phyloP scores from a whole-genome alignment of 225 moss, liverwort and hornwort species.

The Neckera pumila region DNA sequence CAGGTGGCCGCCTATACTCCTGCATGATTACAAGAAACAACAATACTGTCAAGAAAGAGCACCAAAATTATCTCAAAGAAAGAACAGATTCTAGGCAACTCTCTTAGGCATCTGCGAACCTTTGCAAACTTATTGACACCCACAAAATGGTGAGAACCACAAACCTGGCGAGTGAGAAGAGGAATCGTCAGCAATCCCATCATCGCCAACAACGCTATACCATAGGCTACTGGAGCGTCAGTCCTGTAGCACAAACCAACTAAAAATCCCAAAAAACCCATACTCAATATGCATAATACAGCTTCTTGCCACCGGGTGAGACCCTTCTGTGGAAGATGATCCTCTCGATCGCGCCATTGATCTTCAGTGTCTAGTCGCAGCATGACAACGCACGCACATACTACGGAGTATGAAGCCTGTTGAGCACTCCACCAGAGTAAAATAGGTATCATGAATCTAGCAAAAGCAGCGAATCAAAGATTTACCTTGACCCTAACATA shows the following conservation, averaged over 20 bases:
- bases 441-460: background rate
- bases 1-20: slow-evolving; percentile 70
- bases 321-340: slow-evolving; percentile 22
- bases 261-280: slow-evolving; percentile 58
- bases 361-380: slow-evolving; percentile 51
- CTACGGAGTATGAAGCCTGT: slow-evolving; percentile 91
- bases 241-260: slow-evolving; percentile 73
- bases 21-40: slow-evolving; percentile 13
- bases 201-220: slow-evolving; percentile 33
- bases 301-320: slow-evolving; percentile 50
- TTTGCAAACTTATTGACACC: background rate
- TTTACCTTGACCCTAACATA: background rate
- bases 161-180: slow-evolving; percentile 72
- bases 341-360: slow-evolving; percentile 29
- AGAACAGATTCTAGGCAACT: background rate
- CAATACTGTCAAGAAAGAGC: background rate
- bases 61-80: background rate
- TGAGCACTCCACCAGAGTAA: background rate
- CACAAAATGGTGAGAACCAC: background rate
- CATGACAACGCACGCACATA: slow-evolving; percentile 88
- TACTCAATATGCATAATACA: slow-evolving; percentile 30
- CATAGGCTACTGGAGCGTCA: slow-evolving; percentile 38
- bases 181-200: slow-evolving; percentile 51
- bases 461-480: background rate
- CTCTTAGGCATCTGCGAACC: background rate